Conservation (phyloP, 1,284 basidiomycete genomes). For the Cutaneotrichosporon mucoides region DNA sequence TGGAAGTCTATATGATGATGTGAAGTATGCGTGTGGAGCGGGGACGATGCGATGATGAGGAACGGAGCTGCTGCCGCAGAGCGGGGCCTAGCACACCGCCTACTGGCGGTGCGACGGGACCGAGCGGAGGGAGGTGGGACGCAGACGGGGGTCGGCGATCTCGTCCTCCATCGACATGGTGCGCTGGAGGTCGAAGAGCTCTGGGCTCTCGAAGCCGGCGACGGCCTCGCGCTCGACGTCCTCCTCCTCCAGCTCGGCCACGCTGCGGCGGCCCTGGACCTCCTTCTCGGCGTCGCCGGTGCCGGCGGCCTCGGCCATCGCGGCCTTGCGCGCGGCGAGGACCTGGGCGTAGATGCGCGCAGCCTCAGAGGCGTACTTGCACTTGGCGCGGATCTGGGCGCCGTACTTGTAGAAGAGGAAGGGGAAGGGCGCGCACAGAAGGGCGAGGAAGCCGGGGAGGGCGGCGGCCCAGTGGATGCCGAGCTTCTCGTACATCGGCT, state of each 20-base stretch:
- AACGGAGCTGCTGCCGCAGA: no score
- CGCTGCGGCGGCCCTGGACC: background rate
- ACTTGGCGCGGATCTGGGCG: conserved; percentile 57
- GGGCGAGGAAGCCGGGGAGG: conserved; percentile 60
- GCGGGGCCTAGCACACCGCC: no score
- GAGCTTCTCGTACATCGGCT: conserved; percentile 51
- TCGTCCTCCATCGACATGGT: conserved; percentile 19
- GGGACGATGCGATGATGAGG: no score
- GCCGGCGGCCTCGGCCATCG: conserved; percentile 2
- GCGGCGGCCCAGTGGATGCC: conserved; percentile 65
- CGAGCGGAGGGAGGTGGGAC: conserved; percentile 6
- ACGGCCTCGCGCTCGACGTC: background rate
- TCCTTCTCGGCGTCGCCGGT: conserved; percentile 16
- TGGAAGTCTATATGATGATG: no score
- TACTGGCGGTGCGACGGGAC: background rate
- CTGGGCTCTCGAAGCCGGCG: background rate
- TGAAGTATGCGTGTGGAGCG: no score
- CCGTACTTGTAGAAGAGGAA: conserved; percentile 56
- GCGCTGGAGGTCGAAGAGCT: conserved; percentile 7
- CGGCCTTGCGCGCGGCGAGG: conserved; percentile 36
- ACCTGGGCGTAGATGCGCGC: conserved; percentile 36
- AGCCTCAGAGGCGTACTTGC: conserved; percentile 49
- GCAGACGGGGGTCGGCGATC: conserved; percentile 5
- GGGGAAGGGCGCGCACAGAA: conserved; percentile 58
- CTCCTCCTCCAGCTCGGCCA: background rate